phyloP scores from a whole-genome alignment of 2,329 filamentous ascomycete genomes.

The Colletotrichum spinosum region DNA sequence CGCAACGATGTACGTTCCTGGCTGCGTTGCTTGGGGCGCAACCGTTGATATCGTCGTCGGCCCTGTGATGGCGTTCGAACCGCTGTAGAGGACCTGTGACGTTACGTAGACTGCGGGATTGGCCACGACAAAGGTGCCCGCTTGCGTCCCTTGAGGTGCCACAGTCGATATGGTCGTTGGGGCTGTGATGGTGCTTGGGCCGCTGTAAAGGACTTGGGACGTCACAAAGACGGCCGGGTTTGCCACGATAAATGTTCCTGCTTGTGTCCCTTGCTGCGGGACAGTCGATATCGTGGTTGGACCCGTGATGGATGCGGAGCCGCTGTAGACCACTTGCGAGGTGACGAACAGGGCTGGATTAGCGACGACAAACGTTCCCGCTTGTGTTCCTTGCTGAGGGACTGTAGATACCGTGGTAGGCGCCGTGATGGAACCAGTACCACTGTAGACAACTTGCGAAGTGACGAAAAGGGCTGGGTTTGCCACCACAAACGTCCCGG shows the following conservation, averaged over 20 bases:
- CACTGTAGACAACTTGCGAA: no score
- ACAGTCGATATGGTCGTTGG: constrained; percentile 13
- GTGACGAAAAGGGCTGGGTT: no score
- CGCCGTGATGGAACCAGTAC: no score
- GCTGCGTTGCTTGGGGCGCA: constrained; percentile 7
- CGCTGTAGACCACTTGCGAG: constrained; percentile 17
- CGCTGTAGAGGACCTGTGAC: neutral
- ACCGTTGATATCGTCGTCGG: constrained; percentile 23
- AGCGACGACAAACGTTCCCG: no score
- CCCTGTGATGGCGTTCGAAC: neutral
- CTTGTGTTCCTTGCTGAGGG: no score
- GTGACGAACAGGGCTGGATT: no score
- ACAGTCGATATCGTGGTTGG: constrained; percentile 20
- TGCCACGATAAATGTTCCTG: constrained; percentile 28
- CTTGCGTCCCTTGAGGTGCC: constrained; percentile 7
- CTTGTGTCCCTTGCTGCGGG: constrained; percentile 1
- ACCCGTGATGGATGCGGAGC: neutral
- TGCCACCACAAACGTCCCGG: constrained; percentile 5
- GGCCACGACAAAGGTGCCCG: constrained; percentile 18
- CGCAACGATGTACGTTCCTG: constrained; percentile 31
- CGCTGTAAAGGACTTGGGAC: constrained; percentile 2
- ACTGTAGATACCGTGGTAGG: no score
- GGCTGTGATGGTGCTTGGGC: neutral
- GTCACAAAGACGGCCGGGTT: constrained; percentile 8
- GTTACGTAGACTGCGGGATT: constrained; percentile 5